These are phyloP conservation scores for Avena sativa DNA, from an alignment of 176 grass and related monocot genomes.

Conservation along the genomic window DNA sequence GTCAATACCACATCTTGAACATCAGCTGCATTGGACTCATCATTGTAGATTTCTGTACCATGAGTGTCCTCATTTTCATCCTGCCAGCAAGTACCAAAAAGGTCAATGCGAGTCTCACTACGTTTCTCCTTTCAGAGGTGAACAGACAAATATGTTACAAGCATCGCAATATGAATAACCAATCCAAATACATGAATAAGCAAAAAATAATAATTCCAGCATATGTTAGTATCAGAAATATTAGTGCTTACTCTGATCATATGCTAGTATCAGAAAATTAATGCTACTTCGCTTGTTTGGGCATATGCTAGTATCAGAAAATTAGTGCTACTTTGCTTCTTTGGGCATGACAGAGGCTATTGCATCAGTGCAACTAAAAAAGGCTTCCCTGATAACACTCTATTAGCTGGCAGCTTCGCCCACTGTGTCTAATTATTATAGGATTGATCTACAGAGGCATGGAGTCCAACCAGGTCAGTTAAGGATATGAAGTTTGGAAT, in stretches of 20 bases:
- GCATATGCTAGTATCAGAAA: neutral
- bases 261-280: neutral
- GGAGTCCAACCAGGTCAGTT: neutral
- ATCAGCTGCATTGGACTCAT: slow-evolving; percentile 42
- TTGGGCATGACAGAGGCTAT: neutral
- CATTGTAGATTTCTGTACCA: slow-evolving; percentile 44
- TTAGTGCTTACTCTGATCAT: neutral
- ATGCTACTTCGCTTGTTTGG: neutral
- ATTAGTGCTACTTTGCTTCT: neutral
- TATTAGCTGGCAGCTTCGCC: neutral
- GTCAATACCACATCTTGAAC: slow-evolving; percentile 49
- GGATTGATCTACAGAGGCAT: neutral
- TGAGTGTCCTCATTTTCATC: slow-evolving; percentile 45
- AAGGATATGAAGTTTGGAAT: neutral
- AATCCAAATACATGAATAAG: neutral
- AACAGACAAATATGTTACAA: neutral
- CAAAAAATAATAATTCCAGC: neutral
- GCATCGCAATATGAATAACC: neutral
- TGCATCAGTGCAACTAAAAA: neutral
- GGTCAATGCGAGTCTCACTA: neutral
- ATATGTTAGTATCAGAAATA: too few relatives aligned
- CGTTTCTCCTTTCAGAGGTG: neutral
- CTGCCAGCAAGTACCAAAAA: slow-evolving; percentile 33
- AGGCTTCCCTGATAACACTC: neutral
- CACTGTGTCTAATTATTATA: neutral